A percentile compares a stretch with the other conserved stretches of the same genome.
phyloP scores from a whole-genome alignment of 192 early-diverging fungal genomes.

The Haplosporangium gracile region DNA sequence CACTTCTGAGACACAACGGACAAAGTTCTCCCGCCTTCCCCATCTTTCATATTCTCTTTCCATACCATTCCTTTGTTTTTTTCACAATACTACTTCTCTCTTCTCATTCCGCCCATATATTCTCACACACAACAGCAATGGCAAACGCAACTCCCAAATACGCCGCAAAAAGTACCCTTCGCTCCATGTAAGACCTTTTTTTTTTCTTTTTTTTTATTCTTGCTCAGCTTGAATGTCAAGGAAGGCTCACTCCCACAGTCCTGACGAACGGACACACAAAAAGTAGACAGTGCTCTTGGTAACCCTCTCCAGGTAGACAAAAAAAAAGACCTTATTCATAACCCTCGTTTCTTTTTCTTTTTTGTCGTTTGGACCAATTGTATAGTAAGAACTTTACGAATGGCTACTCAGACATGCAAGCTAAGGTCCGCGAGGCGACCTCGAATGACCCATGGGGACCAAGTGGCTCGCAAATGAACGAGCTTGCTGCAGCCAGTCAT shows the following conservation, averaged over 20 bases:
- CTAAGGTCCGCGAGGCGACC: constrained; percentile 89
- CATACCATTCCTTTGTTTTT: constrained; percentile 18
- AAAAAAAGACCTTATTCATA: neutral
- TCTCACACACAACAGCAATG: constrained; percentile 23
- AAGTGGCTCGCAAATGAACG: constrained; percentile 81
- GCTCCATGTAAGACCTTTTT: constrained; percentile 52
- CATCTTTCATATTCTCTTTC: constrained; percentile 7
- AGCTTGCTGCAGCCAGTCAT: constrained; percentile 87
- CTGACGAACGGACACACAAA: neutral
- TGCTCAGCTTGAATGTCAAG: neutral
- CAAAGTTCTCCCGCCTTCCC: neutral
- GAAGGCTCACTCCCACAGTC: neutral
- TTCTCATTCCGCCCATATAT: neutral
- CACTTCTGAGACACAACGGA: neutral
- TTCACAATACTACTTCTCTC: neutral
- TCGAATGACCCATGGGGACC: constrained; percentile 86
- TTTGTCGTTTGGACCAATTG: neutral
- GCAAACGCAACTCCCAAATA: constrained; percentile 53
- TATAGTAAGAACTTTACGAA: constrained; percentile 89
- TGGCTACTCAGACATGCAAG: constrained; percentile 93
- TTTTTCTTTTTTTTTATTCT: neutral
- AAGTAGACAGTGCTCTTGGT: neutral
- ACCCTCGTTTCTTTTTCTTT: constrained; percentile 4
- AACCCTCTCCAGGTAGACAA: neutral
- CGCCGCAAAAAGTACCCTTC: constrained; percentile 60